phyloP scores from a whole-genome alignment of 768 basidiomycete species.

The Tricholoma terreum region DNA sequence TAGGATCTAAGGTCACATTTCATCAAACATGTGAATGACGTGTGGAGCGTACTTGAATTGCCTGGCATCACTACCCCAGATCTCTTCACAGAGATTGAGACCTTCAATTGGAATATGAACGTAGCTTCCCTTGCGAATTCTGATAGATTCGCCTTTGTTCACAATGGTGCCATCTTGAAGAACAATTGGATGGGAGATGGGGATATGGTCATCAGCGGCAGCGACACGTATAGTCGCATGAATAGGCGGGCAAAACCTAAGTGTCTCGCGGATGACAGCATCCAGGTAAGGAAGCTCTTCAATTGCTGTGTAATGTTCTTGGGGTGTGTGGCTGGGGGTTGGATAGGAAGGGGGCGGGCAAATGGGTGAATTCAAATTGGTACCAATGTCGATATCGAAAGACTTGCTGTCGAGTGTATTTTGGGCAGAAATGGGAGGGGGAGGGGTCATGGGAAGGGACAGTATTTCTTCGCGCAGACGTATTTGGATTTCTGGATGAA shows the following conservation, averaged over 20 bases:
- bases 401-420: slow-evolving; percentile 16
- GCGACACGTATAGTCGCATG: slow-evolving; percentile 59
- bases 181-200: slow-evolving; percentile 43
- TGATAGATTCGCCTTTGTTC: slow-evolving; percentile 34
- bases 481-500: slow-evolving; percentile 51
- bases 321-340: slow-evolving; percentile 8
- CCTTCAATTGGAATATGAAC: slow-evolving; percentile 60
- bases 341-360: slow-evolving; percentile 10
- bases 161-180: slow-evolving; percentile 38
- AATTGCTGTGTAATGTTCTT: slow-evolving; percentile 31
- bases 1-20: slow-evolving; percentile 1
- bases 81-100: slow-evolving; percentile 45
- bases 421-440: slow-evolving; percentile 11
- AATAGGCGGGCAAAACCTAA: slow-evolving; percentile 55
- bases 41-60: slow-evolving; percentile 47
- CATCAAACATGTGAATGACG: neutral
- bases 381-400: slow-evolving; percentile 6
- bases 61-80: slow-evolving; percentile 54
- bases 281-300: slow-evolving; percentile 53
- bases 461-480: slow-evolving; percentile 52
- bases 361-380: slow-evolving; percentile 5
- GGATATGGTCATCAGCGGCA: slow-evolving; percentile 50
- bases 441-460: slow-evolving; percentile 16
- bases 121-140: slow-evolving; percentile 51
- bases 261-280: slow-evolving; percentile 52